Conservation (phyloP, 2,329 filamentous ascomycete species). For the Trichoderma endophyticum region DNA sequence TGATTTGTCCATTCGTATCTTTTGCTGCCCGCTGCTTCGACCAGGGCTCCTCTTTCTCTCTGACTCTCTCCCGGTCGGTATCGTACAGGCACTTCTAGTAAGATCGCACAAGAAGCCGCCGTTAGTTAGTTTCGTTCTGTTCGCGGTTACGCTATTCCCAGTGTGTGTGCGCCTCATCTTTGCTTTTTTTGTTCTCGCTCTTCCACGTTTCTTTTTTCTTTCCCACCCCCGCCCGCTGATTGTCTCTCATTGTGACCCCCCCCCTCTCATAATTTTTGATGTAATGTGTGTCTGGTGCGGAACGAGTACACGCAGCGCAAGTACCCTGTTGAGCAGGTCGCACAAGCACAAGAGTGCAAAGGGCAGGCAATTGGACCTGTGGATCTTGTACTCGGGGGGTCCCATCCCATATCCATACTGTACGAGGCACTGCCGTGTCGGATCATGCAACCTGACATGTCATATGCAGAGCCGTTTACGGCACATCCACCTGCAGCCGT, state of each 20-base stretch:
- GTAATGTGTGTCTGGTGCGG: not conserved
- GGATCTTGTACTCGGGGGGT: not conserved
- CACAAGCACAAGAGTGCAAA: not conserved
- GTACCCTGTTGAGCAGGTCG: not conserved
- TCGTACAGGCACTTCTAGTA: not conserved
- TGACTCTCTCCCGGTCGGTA: not conserved
- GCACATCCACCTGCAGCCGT: not conserved
- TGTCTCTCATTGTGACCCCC: not conserved
- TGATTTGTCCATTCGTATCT: conserved; percentile 8
- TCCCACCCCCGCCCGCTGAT: not conserved
- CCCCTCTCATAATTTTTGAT: not conserved
- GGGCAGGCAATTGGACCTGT: not conserved
- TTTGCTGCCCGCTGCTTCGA: not conserved
- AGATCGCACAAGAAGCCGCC: not conserved
- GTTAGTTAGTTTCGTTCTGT: not conserved
- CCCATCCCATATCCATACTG: not conserved
- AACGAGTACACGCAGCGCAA: not conserved
- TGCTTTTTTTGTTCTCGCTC: not conserved
- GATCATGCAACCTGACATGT: conserved; percentile 18
- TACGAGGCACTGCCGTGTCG: conserved; percentile 15
- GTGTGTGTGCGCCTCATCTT: not conserved
- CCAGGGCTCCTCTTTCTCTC: not conserved
- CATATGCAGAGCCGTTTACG: conserved; percentile 12
- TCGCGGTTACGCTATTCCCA: not conserved
- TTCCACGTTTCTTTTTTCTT: not conserved